phyloP scores from a whole-genome alignment of 2,329 filamentous ascomycete genomes.

The Dothistroma septosporum region DNA sequence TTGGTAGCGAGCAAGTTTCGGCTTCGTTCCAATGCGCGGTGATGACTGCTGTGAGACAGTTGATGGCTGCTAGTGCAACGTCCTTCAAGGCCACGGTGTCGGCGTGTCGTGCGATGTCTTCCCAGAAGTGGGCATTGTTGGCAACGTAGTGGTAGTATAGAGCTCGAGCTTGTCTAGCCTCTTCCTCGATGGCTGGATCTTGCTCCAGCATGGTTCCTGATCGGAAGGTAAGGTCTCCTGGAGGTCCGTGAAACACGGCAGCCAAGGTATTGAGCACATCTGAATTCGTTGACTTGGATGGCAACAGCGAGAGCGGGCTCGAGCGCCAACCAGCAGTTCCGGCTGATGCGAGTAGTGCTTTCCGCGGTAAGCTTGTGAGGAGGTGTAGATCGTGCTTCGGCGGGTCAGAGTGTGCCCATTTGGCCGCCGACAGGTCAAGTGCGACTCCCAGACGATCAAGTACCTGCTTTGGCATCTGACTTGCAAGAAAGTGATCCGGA shows the following conservation, averaged over 20 bases:
- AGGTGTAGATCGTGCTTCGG: constrained; percentile 55
- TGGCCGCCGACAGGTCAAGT: constrained; percentile 42
- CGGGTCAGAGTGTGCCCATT: constrained; percentile 52
- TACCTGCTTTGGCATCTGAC: constrained; percentile 43
- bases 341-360: constrained; percentile 46
- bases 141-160: constrained; percentile 54
- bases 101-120: constrained; percentile 50
- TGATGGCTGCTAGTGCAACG: constrained; percentile 52
- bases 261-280: constrained; percentile 54
- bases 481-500: constrained; percentile 52
- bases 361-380: constrained; percentile 55
- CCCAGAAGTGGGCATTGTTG: constrained; percentile 50
- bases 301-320: constrained; percentile 48
- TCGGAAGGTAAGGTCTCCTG: constrained; percentile 31
- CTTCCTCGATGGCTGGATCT: constrained; percentile 37
- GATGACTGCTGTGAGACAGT: constrained; percentile 50
- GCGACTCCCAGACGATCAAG: constrained; percentile 46
- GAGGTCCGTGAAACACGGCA: constrained; percentile 54
- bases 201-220: constrained; percentile 18
- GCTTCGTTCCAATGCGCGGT: constrained; percentile 51
- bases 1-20: constrained; percentile 33
- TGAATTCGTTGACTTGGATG: constrained; percentile 50
- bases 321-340: constrained; percentile 27
- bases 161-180: constrained; percentile 52
- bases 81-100: constrained; percentile 56